Percentiles rank a stretch among this genome's conserved stretches.
phyloP scores from a whole-genome alignment of 2,329 filamentous ascomycete genomes.

The Ramularia endophylla region DNA sequence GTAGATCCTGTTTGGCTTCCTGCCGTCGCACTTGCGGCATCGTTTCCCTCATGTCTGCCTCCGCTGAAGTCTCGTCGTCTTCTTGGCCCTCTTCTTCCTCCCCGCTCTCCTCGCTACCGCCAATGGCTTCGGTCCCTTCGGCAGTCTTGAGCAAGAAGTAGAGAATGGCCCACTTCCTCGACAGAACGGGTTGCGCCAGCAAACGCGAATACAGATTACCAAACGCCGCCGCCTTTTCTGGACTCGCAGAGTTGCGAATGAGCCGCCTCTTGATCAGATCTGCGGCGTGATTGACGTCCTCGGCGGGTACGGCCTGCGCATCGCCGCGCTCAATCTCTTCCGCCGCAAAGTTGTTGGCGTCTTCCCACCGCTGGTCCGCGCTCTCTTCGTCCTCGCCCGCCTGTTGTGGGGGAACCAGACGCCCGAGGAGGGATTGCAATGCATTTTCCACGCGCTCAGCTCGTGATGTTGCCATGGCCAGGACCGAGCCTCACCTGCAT shows the following conservation, averaged over 20 bases:
- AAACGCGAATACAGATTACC: constrained; percentile 86
- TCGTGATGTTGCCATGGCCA: constrained; percentile 3
- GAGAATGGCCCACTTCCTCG: constrained; percentile 95
- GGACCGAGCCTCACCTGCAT: constrained; percentile 1
- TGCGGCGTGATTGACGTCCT: constrained; percentile 83
- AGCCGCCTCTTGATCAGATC: constrained; percentile 88
- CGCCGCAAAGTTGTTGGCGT: constrained; percentile 48
- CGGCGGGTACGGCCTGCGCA: constrained; percentile 45
- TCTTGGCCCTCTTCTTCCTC: constrained; percentile 7
- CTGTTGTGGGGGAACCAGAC: constrained; percentile 59
- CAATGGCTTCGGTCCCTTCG: constrained; percentile 6
- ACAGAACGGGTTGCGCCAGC: constrained; percentile 82
- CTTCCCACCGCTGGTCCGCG: constrained; percentile 63
- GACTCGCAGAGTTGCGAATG: constrained; percentile 68
- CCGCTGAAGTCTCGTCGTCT: constrained; percentile 13
- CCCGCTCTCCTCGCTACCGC: constrained; percentile 3
- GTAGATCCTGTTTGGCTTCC: constrained; percentile 6
- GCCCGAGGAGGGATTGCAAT: constrained; percentile 70
- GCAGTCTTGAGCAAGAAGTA: constrained; percentile 79
- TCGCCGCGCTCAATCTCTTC: constrained; percentile 39
- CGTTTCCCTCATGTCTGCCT: constrained; percentile 1
- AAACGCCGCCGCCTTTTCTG: constrained; percentile 71
- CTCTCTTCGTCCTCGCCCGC: constrained; percentile 61
- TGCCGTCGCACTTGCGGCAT: constrained; percentile 1
- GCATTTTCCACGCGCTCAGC: constrained; percentile 67